Evolutionary conservation across 805 yeast species (phyloP).

Genomic region (Vanderwaltozyma verrucispora): DNA sequence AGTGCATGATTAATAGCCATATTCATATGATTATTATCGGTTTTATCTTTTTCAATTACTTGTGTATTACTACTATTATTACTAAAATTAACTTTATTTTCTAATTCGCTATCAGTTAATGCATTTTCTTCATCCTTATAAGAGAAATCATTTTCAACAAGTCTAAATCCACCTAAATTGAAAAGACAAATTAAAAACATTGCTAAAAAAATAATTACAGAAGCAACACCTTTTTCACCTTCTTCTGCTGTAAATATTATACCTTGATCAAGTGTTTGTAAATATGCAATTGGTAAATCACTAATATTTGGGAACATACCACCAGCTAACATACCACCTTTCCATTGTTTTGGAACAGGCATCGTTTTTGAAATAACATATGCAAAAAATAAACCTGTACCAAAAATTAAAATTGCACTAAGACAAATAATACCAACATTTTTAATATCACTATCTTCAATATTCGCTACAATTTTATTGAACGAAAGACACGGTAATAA

Average conservation of each 20-base stretch:
- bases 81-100: background rate
- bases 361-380: slow-evolving; percentile 16
- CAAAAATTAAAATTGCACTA: slow-evolving; percentile 41
- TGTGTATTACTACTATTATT: background rate
- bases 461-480: slow-evolving; percentile 49
- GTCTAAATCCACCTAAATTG: slow-evolving; percentile 62
- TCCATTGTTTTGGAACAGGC: slow-evolving; percentile 57
- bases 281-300: slow-evolving; percentile 68
- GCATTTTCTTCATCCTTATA: slow-evolving; percentile 20
- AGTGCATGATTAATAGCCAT: slow-evolving; percentile 44
- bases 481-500: slow-evolving; percentile 60
- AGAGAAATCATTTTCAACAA: slow-evolving; percentile 60
- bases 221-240: slow-evolving; percentile 72
- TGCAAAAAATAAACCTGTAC: slow-evolving; percentile 41
- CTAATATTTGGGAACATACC: slow-evolving; percentile 67
- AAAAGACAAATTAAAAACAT: slow-evolving; percentile 57
- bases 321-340: slow-evolving; percentile 59
- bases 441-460: slow-evolving; percentile 55
- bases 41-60: background rate
- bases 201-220: slow-evolving; percentile 66
- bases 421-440: slow-evolving; percentile 55
- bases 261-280: slow-evolving; percentile 58
- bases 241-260: slow-evolving; percentile 45
- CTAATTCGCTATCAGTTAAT: background rate
- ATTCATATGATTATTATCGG: too few species aligned